Evolutionary conservation across 2,329 filamentous ascomycete species (phyloP).

Genomic region (Cladophialophora carrionii): DNA sequence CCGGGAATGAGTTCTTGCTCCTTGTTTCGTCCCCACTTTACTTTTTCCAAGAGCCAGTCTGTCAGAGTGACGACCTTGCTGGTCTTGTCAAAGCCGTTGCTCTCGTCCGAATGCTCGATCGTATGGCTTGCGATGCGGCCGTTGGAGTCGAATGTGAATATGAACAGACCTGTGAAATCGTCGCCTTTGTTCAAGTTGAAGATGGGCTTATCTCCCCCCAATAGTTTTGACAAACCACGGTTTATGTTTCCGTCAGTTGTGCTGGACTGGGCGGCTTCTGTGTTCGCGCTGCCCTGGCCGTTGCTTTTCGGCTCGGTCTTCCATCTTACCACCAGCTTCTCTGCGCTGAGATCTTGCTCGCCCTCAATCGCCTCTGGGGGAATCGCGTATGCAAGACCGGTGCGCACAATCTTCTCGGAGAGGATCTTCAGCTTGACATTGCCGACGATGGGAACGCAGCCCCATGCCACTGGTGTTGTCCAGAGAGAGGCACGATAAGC

Average conservation of each 20-base stretch:
- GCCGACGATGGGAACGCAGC: conserved; percentile 83
- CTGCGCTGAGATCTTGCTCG: conserved; percentile 51
- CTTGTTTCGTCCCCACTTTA: conserved; percentile 55
- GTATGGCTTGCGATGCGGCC: conserved; percentile 84
- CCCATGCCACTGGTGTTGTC: conserved; percentile 96
- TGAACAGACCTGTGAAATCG: conserved; percentile 81
- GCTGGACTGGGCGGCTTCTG: conserved; percentile 33
- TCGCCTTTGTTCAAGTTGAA: conserved; percentile 62
- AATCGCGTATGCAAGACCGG: conserved; percentile 45
- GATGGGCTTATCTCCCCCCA: conserved; percentile 57
- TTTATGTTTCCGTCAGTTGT: conserved; percentile 40
- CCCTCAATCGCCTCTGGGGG: conserved; percentile 41
- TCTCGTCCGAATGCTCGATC: conserved; percentile 89
- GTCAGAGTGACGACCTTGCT: conserved; percentile 87
- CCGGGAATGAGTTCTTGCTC: conserved; percentile 36
- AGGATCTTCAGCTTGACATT: conserved; percentile 87
- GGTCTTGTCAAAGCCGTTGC: conserved; percentile 79
- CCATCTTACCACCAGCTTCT: conserved; percentile 92
- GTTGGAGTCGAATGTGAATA: conserved; percentile 91
- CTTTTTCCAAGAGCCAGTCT: conserved; percentile 88
- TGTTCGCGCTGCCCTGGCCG: conserved; percentile 27
- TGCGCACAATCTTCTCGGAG: conserved; percentile 83
- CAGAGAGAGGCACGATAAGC: conserved; percentile 91
- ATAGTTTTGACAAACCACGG: conserved; percentile 50
- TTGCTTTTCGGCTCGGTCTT: conserved; percentile 59